Evolutionary conservation across 345 rosid genomes (phyloP).

Genomic region (Physaria fendleri): DNA sequence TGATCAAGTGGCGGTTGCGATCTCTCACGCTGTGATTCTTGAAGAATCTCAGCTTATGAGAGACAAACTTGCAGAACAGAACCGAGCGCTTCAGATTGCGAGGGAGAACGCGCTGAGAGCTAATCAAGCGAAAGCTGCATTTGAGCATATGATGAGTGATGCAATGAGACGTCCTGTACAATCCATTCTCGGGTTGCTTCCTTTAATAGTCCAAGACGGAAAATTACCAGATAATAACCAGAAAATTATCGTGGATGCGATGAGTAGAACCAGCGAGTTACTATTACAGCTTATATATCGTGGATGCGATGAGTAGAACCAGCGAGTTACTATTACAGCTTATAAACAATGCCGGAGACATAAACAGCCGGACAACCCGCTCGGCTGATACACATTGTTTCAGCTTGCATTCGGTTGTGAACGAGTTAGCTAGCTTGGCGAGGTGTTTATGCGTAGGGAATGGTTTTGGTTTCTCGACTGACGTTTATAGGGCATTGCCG

Average conservation of each 20-base stretch:
- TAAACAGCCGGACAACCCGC: conserved; percentile 44
- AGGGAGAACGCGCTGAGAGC: conserved; percentile 78
- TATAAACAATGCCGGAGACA: conserved; percentile 69
- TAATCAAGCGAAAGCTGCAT: conserved; percentile 63
- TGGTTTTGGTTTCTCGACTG: conserved; percentile 62
- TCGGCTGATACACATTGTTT: conserved; percentile 40
- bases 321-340: conserved; percentile 57
- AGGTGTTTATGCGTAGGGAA: conserved; percentile 63
- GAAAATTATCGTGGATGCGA: conserved; percentile 52
- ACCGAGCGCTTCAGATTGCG: conserved; percentile 62
- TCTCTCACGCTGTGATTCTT: conserved; percentile 90
- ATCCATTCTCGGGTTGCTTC: conserved; percentile 63
- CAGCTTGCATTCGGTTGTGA: conserved; percentile 54
- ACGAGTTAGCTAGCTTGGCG: conserved; percentile 69
- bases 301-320: conserved; percentile 66
- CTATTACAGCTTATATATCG: too few relatives aligned
- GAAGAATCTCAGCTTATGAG: conserved; percentile 94
- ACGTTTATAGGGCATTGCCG: conserved; percentile 66
- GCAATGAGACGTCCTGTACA: conserved; percentile 80
- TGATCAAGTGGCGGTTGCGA: conserved; percentile 94
- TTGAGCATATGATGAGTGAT: conserved; percentile 79
- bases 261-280: conserved; percentile 63
- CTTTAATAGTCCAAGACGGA: conserved; percentile 56
- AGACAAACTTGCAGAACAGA: conserved; percentile 75
- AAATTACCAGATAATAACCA: conserved; percentile 44